Evolutionary conservation across 768 basidiomycete genomes (phyloP), one percentile per base, ranked within the genome.

Genomic region (Amanita rubescens): DNA sequence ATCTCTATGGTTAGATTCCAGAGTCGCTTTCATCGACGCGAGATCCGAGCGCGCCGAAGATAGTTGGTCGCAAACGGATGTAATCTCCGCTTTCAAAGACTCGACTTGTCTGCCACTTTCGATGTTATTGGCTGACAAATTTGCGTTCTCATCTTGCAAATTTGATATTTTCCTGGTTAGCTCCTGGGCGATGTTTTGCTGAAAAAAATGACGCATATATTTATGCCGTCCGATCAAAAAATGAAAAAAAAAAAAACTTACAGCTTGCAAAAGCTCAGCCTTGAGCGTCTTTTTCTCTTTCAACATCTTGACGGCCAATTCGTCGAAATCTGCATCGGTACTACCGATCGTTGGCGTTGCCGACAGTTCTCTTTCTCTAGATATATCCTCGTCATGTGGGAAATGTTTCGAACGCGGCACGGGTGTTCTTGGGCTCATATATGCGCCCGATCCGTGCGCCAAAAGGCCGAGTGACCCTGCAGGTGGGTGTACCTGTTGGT

Each of bases 221-320:
- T 12, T 9, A 45, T 12, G 5, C 5, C 12, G 5, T n/a, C 43
- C 2, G 24, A 25, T 5, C 22, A 25, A 27, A 10, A 27, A 5
- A n/a, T 9, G 3, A 30, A 44, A n/a, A 15, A 8, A 9, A 17
- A 17, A 30, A 30, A 3, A 44, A 53, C 52, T 46, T 37, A 53
- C 52, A 10, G 34, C 32, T 14, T 45, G 42, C 11, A 32, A 43
- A 22, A 53, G 43, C 19, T 53, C 43, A 9, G 25, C 22, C 34
- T 46, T 53, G 17, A 53, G 43, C 11, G 33, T 14, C 34, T 38
- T 46, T 8, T 53, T 53, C 11, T 53, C 52, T 33, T 46, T 53
- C 14, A 46, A 46, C 14, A 37, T 19, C 20, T 46, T 53, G 25
- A 46, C 34, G 8, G 52, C n/a, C 14, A 53, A 24, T 22, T 46